Evolutionary conservation across 2,329 filamentous ascomycete genomes (phyloP).

Genomic region (Diaporthe destruens): DNA sequence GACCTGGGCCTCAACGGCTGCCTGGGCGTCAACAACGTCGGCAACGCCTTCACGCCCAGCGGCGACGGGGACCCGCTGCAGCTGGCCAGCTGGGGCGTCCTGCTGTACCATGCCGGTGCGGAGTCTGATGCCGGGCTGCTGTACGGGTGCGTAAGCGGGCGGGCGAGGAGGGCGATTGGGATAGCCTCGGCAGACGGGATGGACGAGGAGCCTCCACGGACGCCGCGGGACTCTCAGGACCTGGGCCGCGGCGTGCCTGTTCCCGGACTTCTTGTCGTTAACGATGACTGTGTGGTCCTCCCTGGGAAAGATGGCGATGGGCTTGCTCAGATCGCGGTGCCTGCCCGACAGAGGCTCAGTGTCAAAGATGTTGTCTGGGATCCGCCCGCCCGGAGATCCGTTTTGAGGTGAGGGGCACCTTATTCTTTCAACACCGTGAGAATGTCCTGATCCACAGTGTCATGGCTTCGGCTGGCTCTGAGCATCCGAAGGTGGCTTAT

Average conservation of each 20-base stretch:
- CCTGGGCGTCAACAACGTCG: conserved; percentile 78
- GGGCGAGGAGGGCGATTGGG: conserved; percentile 53
- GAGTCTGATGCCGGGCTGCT: conserved; percentile 68
- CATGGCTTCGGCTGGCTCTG: not conserved
- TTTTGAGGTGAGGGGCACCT: conserved; percentile 34
- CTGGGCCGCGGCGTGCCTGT: conserved; percentile 4
- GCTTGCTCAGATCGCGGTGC: conserved; percentile 31
- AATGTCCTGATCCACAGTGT: not conserved
- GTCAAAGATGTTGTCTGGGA: conserved; percentile 56
- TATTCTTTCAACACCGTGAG: not conserved
- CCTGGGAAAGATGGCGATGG: conserved; percentile 37
- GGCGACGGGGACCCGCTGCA: conserved; percentile 75
- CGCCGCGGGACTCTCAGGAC: not conserved
- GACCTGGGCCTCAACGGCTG: conserved; percentile 69
- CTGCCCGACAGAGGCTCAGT: conserved; percentile 48
- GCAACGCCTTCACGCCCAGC: conserved; percentile 80
- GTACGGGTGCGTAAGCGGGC: conserved; percentile 56
- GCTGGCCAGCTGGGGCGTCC: conserved; percentile 73
- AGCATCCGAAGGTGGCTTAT: too few species aligned
- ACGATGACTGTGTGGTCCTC: conserved; percentile 44
- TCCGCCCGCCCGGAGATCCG: conserved; percentile 50
- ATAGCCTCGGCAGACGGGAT: conserved; percentile 34
- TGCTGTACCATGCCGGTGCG: conserved; percentile 76
- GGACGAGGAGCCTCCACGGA: not conserved
- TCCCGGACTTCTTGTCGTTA: conserved; percentile 49